These are phyloP conservation scores for Coniophora puteana DNA, from an alignment of 1,284 basidiomycete genomes.

Conservation along the genomic window DNA sequence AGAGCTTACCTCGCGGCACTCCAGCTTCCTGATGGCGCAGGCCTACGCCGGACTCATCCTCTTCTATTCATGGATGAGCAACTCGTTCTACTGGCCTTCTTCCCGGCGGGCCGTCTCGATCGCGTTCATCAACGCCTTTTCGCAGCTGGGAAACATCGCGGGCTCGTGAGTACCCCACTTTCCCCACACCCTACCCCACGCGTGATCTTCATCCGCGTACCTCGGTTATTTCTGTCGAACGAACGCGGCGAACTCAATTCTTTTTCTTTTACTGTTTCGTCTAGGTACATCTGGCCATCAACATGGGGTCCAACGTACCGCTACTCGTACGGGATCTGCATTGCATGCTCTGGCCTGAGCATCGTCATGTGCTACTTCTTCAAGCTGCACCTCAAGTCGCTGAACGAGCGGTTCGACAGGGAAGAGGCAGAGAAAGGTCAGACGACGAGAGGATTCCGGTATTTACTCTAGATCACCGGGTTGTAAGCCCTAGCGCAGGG, in stretches of 20 bases:
- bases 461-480: constrained; percentile 42
- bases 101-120: constrained; percentile 70
- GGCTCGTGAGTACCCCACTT: constrained; percentile 51
- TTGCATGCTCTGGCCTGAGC: constrained; percentile 13
- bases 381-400: constrained; percentile 11
- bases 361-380: constrained; percentile 24
- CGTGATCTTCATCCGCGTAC: background rate
- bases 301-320: constrained; percentile 25
- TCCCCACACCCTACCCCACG: background rate
- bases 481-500: too few species aligned
- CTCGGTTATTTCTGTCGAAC: too few species aligned
- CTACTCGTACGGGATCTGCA: constrained; percentile 24
- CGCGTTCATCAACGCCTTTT: constrained; percentile 68
- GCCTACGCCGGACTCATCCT: constrained; percentile 66
- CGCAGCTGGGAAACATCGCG: constrained; percentile 64
- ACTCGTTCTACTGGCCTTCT: constrained; percentile 62
- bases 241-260: background rate
- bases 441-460: constrained; percentile 11
- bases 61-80: constrained; percentile 64
- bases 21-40: constrained; percentile 72
- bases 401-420: constrained; percentile 16
- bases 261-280: background rate
- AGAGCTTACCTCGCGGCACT: too few species aligned
- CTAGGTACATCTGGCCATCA: constrained; percentile 18
- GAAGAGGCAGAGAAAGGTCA: constrained; percentile 7